Evolutionary conservation across 2,329 filamentous ascomycete genomes (phyloP).

Genomic region (Hypomyces perniciosus): DNA sequence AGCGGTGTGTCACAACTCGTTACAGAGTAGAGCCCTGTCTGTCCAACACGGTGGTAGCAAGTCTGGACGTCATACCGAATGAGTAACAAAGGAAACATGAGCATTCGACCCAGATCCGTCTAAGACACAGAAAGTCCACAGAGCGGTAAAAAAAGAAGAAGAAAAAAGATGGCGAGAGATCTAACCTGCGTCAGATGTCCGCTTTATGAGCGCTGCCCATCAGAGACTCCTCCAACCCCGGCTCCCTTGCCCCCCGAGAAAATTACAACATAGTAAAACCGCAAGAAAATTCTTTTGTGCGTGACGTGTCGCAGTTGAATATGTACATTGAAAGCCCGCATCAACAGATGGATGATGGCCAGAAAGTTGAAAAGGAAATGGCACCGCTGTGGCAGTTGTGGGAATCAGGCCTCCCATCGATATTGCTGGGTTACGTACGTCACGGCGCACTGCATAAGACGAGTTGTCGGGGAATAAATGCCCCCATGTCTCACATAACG

Average conservation of each 20-base stretch:
- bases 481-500: conserved; percentile 47
- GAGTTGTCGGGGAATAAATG: conserved; percentile 1
- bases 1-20: conserved; percentile 3
- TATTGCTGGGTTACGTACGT: too few relatives aligned
- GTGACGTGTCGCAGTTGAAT: conserved; percentile 10
- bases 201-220: conserved; percentile 7
- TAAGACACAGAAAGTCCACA: conserved; percentile 11
- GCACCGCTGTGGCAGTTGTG: too few relatives aligned
- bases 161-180: conserved; percentile 1
- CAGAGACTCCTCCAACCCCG: conserved; percentile 1
- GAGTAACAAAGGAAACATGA: conserved; percentile 12
- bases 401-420: too few relatives aligned
- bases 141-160: conserved; percentile 5
- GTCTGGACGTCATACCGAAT: conserved; percentile 2
- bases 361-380: conserved; percentile 9
- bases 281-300: conserved; percentile 1
- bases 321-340: conserved; percentile 13
- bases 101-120: conserved; percentile 9
- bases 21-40: background rate
- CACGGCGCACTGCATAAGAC: background rate
- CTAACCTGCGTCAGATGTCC: conserved; percentile 7
- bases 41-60: background rate
- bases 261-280: conserved; percentile 12
- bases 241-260: conserved; percentile 9
- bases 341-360: conserved; percentile 11